phyloP scores from a whole-genome alignment of 2,329 filamentous ascomycete genomes.

The Aspergillus chevalieri region DNA sequence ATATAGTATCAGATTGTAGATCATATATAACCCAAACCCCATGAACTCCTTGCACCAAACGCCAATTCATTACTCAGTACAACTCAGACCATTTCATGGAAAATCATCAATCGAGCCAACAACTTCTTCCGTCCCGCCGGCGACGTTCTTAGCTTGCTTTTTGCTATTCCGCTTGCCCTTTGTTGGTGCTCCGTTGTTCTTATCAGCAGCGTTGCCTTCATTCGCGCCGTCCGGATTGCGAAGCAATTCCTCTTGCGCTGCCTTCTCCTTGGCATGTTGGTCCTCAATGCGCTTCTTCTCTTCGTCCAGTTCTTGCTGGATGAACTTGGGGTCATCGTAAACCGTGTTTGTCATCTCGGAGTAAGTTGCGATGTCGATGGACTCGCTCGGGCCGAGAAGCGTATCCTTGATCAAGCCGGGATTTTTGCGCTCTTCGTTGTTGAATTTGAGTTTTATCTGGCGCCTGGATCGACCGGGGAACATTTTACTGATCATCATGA shows the following conservation, averaged over 20 bases:
- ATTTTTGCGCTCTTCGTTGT: conserved; percentile 54
- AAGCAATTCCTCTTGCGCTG: conserved; percentile 38
- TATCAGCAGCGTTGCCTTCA: conserved; percentile 25
- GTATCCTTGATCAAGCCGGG: conserved; percentile 48
- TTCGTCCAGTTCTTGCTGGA: conserved; percentile 38
- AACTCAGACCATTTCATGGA: conserved; percentile 8
- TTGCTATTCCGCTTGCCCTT: conserved; percentile 27
- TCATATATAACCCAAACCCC: background rate
- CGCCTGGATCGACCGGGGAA: conserved; percentile 54
- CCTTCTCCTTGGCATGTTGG: conserved; percentile 41
- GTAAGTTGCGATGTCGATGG: conserved; percentile 39
- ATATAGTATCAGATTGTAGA: background rate
- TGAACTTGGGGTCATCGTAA: conserved; percentile 35
- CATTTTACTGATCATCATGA: conserved; percentile 58
- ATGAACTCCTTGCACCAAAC: conserved; percentile 1
- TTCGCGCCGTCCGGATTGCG: conserved; percentile 34
- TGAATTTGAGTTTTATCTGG: conserved; percentile 60
- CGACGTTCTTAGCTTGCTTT: conserved; percentile 21
- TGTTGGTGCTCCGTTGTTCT: conserved; percentile 18
- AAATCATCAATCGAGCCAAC: conserved; percentile 35
- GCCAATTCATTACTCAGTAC: background rate
- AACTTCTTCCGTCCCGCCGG: conserved; percentile 36
- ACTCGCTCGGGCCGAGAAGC: conserved; percentile 41
- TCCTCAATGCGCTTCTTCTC: conserved; percentile 42
- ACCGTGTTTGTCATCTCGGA: conserved; percentile 42